Percentiles rank a stretch among this genome's conserved stretches.
Evolutionary conservation across 805 yeast genomes (phyloP).

Genomic region (Hemisphaericaspora nanyangensis): DNA sequence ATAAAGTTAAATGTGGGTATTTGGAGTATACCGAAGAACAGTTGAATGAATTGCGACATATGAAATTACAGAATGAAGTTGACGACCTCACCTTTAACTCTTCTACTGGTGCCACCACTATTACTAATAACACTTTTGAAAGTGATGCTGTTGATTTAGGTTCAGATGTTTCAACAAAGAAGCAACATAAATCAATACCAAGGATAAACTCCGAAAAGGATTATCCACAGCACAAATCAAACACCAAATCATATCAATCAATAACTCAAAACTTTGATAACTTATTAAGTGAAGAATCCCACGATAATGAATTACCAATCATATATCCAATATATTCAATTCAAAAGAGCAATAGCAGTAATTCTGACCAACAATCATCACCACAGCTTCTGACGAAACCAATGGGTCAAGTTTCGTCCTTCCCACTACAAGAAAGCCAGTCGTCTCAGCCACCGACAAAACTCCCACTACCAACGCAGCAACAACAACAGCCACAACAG

Average conservation of each 20-base stretch:
- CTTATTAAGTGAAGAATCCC: constrained; percentile 18
- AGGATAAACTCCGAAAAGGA: neutral
- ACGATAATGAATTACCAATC: constrained; percentile 23
- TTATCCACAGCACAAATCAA: neutral
- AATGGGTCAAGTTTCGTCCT: neutral
- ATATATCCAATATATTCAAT: constrained; percentile 33
- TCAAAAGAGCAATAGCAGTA: constrained; percentile 1
- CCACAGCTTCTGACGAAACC: no score
- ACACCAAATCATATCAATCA: constrained; percentile 2
- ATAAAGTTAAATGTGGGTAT: constrained; percentile 37
- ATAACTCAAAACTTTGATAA: constrained; percentile 31
- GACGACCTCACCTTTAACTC: neutral
- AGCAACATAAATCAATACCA: neutral
- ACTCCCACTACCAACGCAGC: neutral
- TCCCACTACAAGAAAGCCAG: no score
- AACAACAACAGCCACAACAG: neutral
- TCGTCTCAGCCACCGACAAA: neutral
- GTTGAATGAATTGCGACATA: constrained; percentile 21
- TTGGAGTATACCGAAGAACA: constrained; percentile 31
- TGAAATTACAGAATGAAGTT: constrained; percentile 3
- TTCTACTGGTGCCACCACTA: neutral
- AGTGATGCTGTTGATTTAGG: neutral
- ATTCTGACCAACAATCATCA: neutral
- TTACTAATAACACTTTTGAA: neutral
- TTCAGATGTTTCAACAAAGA: neutral